phyloP scores from a whole-genome alignment of 345 rosid species.

The Luvunga scandens region DNA sequence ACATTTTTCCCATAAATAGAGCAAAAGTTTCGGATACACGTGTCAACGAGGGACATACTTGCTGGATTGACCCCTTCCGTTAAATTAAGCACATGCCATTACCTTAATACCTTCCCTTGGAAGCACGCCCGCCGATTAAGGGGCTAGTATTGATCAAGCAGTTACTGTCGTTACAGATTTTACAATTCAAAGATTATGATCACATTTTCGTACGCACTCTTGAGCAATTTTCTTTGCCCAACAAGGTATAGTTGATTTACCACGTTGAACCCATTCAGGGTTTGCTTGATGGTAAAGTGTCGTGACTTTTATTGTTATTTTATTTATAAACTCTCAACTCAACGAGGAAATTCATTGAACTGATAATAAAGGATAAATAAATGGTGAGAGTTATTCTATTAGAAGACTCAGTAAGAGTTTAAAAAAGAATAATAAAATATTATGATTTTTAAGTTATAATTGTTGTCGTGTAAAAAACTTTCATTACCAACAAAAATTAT shows the following conservation, averaged over 20 bases:
- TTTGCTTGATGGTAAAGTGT: not conserved
- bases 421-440: too few species aligned
- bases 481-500: too few species aligned
- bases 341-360: too few species aligned
- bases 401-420: too few species aligned
- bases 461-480: too few species aligned
- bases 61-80: not conserved
- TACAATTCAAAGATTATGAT: not conserved
- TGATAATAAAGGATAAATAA: too few species aligned
- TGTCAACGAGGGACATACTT: not conserved
- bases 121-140: not conserved
- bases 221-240: not conserved
- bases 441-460: too few species aligned
- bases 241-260: not conserved
- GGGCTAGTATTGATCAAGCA: not conserved
- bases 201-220: not conserved
- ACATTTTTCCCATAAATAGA: not conserved
- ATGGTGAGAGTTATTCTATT: too few species aligned
- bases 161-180: not conserved
- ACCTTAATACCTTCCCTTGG: not conserved
- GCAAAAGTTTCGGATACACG: slow-evolving; percentile 3
- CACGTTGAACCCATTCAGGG: not conserved
- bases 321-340: too few species aligned
- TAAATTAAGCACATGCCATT: not conserved
- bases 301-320: too few species aligned